phyloP scores from a whole-genome alignment of 345 rosid species.

The Cardamine occulta region DNA sequence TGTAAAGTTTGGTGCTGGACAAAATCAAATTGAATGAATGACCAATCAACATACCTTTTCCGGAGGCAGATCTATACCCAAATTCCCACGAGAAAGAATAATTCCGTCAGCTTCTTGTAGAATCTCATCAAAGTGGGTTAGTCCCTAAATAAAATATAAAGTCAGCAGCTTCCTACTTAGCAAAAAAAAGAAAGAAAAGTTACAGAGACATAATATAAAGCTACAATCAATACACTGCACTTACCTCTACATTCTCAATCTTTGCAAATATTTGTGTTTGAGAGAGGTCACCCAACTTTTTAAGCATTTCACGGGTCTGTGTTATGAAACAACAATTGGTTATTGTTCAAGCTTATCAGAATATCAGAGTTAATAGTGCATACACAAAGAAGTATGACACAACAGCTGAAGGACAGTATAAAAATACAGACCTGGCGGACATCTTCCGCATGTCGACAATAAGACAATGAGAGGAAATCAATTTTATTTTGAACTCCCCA shows the following conservation, averaged over 20 bases:
- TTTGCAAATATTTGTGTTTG: slow-evolving; percentile 96
- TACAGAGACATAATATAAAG: background rate
- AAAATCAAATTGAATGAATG: slow-evolving; percentile 7
- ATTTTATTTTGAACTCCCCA: slow-evolving; percentile 98
- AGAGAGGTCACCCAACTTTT: slow-evolving; percentile 75
- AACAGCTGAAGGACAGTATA: no score
- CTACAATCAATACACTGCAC: slow-evolving; percentile 15
- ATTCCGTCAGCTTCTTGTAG: slow-evolving; percentile 98
- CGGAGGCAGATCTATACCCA: slow-evolving; percentile 97
- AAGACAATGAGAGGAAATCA: slow-evolving; percentile 92
- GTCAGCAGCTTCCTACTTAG: slow-evolving; percentile 13
- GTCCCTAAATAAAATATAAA: slow-evolving; percentile 55
- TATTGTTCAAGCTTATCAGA: background rate
- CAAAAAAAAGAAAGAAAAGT: background rate
- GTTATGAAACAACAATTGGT: slow-evolving; percentile 25
- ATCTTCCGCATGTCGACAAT: slow-evolving; percentile 94
- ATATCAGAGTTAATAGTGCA: background rate
- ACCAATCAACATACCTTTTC: slow-evolving; percentile 72
- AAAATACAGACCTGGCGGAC: slow-evolving; percentile 68
- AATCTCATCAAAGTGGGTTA: slow-evolving; percentile 96
- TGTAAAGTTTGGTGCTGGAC: background rate
- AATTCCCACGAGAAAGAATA: slow-evolving; percentile 96
- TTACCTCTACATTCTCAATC: slow-evolving; percentile 92
- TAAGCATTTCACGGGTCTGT: slow-evolving; percentile 88
- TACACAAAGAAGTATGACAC: no score